phyloP scores from a whole-genome alignment of 2,329 filamentous ascomycete genomes.

The Talaromyces sp. region DNA sequence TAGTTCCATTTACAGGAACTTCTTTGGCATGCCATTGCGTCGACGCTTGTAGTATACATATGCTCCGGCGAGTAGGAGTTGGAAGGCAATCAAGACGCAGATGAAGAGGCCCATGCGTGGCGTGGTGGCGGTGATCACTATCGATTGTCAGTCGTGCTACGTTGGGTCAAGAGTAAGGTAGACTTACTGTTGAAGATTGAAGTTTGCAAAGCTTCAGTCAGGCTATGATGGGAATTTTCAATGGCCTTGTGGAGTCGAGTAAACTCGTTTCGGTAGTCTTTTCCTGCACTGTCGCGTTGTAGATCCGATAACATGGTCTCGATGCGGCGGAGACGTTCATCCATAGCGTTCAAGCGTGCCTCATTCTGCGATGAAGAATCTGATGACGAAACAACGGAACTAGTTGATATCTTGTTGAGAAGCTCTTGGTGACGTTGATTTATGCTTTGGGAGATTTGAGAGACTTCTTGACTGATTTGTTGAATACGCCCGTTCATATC shows the following conservation, averaged over 20 bases:
- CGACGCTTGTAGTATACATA: constrained; percentile 80
- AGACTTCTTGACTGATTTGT: constrained; percentile 57
- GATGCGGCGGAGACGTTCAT: constrained; percentile 52
- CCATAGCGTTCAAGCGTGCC: constrained; percentile 39
- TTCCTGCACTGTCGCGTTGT: constrained; percentile 54
- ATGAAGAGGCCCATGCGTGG: constrained; percentile 63
- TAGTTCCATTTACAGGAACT: constrained; percentile 66
- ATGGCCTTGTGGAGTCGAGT: constrained; percentile 54
- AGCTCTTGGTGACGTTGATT: constrained; percentile 54
- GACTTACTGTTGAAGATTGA: constrained; percentile 50
- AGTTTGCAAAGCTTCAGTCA: constrained; percentile 52
- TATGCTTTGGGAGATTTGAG: constrained; percentile 49
- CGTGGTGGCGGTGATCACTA: constrained; percentile 52
- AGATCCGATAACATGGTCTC: constrained; percentile 51
- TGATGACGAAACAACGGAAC: constrained; percentile 1
- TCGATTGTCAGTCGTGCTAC: constrained; percentile 2
- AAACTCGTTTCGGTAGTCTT: constrained; percentile 56
- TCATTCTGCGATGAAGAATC: constrained; percentile 26
- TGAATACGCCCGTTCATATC: constrained; percentile 82
- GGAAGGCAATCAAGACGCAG: constrained; percentile 69
- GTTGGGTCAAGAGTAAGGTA: neutral
- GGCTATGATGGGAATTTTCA: constrained; percentile 51
- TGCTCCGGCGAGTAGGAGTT: constrained; percentile 64
- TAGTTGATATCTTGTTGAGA: constrained; percentile 34
- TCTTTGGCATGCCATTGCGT: constrained; percentile 76